Evolutionary conservation across 768 basidiomycete genomes (phyloP), one percentile per base, ranked within the genome.

Genomic region (Kwoniella newhampshirensis): DNA sequence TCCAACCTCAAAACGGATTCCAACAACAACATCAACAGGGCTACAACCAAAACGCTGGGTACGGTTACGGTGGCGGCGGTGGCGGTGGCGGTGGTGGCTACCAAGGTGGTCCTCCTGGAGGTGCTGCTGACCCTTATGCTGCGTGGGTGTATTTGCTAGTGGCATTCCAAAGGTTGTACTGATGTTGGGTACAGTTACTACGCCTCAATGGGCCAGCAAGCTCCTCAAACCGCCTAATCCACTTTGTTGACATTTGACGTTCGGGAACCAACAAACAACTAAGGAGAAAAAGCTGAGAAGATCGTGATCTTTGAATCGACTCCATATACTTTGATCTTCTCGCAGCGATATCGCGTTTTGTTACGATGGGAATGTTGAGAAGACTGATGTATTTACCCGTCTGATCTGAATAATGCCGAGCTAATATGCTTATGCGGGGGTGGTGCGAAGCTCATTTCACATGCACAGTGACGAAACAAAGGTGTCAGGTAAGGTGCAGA

Each of bases 71-170:
- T 32, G 63, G 62, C 25, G 45, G 45, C n/a, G 21, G 37, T 23
- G 57, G 56, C 5, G 54, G 53, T 15, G 21, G 60, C 47, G 32
- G 21, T 47, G 62, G 44, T n/a, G 62, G 60, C 28, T 59, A 57
- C 21, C 52, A 40, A 26, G 54, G 46, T 13, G 62, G 56, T 42
- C 56, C 51, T n/a, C 60, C 28, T 51, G 57, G 51, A 35, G 67
- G 61, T 32, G 71, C 56, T 52, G 63, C 59, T 46, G 72, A 73
- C 45, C 65, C 70, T 26, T 73, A 75, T 59, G 70, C 74, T 54
- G 63, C 74, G 74, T 75, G 51, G 57, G 72, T 70, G 13, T 6
- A 6, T 13, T 32, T 32, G 6, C 32, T 28, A 20, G 13, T 43
- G 17, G 21, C 52, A 8, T 12, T 27, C 2, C 6, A 47, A 43